Conservation (phyloP, 2,329 filamentous ascomycete species). For the Aureobasidium subglaciale region DNA sequence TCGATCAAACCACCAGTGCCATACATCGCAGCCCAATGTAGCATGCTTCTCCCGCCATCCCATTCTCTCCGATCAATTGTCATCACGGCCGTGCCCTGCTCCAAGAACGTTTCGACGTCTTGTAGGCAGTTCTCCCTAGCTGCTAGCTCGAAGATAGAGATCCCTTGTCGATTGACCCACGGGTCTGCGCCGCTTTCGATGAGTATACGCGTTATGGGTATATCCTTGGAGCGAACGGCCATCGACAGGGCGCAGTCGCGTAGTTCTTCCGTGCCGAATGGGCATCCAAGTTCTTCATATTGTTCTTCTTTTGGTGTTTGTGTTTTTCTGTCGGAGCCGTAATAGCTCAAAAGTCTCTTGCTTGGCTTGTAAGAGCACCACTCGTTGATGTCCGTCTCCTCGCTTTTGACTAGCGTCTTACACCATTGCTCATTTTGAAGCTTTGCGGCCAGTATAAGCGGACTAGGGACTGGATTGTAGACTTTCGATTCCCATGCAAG, state of each 20-base stretch:
- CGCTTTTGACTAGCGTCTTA: neutral
- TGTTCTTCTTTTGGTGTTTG: constrained; percentile 6
- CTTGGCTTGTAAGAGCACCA: constrained; percentile 6
- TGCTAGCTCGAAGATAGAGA: neutral
- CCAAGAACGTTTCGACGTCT: neutral
- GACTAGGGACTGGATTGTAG: constrained; percentile 7
- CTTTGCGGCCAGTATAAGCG: constrained; percentile 6
- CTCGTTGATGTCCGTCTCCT: neutral
- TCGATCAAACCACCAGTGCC: neutral
- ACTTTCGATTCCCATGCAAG: neutral
- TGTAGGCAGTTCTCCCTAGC: neutral
- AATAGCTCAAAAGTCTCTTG: constrained; percentile 5
- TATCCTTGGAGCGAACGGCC: neutral
- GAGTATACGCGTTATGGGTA: neutral
- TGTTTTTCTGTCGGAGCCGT: neutral
- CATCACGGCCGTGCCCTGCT: neutral
- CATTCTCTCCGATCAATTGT: neutral
- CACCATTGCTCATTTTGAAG: constrained; percentile 1
- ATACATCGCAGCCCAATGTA: constrained; percentile 3
- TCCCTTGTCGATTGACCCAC: constrained; percentile 7
- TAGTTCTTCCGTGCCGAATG: neutral
- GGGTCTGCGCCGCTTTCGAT: constrained; percentile 8
- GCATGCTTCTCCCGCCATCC: neutral
- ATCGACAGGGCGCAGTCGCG: constrained; percentile 4
- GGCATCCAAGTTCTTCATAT: neutral